phyloP scores from a whole-genome alignment of 192 early-diverging fungal genomes.

The Backusella luteola region DNA sequence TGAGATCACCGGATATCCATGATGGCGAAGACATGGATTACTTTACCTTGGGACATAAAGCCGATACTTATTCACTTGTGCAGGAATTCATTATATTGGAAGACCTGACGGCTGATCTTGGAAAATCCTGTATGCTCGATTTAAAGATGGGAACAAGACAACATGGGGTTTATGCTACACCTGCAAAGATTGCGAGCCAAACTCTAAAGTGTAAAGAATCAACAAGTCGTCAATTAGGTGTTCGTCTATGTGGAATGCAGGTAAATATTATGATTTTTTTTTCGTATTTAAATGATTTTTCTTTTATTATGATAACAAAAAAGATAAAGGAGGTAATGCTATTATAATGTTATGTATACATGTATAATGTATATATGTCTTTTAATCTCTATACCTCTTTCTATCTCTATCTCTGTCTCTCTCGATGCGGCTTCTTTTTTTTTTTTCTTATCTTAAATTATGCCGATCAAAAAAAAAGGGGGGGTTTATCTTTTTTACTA shows the following conservation, averaged over 20 bases:
- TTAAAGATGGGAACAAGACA: constrained; percentile 99
- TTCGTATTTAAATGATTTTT: not conserved
- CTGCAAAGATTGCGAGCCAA: constrained; percentile 82
- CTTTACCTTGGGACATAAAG: not conserved
- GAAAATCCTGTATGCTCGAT: constrained; percentile 93
- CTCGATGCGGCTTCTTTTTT: not conserved
- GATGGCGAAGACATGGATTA: not conserved
- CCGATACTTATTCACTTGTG: not conserved
- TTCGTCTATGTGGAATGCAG: constrained; percentile 97
- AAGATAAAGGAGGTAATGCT: not conserved
- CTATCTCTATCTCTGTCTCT: not conserved
- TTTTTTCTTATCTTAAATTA: not conserved
- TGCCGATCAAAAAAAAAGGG: not conserved
- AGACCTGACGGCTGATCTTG: constrained; percentile 86
- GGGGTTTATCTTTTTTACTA: not conserved
- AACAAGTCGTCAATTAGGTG: constrained; percentile 90
- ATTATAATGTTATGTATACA: not conserved
- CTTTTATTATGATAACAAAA: constrained; percentile 7
- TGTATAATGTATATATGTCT: no score
- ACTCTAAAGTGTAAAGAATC: constrained; percentile 88
- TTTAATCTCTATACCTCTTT: not conserved
- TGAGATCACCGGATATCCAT: not conserved
- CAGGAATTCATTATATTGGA: constrained; percentile 89
- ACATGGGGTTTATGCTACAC: constrained; percentile 85
- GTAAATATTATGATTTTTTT: constrained; percentile 40